These are phyloP conservation scores for Chrysanthemum makinoi DNA, from an alignment of 129 eudicot species.

Conservation along the genomic window DNA sequence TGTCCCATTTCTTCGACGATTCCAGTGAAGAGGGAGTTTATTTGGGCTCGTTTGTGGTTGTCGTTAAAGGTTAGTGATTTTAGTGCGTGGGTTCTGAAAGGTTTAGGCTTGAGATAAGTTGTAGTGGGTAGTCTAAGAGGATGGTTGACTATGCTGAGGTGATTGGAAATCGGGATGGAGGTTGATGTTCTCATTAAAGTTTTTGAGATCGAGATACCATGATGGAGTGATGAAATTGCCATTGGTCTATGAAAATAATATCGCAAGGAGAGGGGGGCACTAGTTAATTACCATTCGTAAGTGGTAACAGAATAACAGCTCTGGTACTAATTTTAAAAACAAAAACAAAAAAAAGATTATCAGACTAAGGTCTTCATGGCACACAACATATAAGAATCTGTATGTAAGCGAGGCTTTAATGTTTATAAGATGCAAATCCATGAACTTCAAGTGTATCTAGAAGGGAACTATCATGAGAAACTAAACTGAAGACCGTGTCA, in stretches of 20 bases:
- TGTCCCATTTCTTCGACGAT: slow-evolving; percentile 89
- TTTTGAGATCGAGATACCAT: slow-evolving; percentile 27
- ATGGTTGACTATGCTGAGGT: slow-evolving; percentile 16
- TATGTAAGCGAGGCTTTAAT: too few relatives aligned
- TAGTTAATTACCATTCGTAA: too few relatives aligned
- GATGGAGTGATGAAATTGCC: slow-evolving; percentile 23
- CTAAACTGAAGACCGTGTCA: too few relatives aligned
- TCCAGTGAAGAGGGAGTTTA: slow-evolving; percentile 72
- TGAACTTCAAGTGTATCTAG: too few relatives aligned
- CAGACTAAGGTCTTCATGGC: too few relatives aligned
- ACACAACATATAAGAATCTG: too few relatives aligned
- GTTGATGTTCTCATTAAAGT: slow-evolving; percentile 27
- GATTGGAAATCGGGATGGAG: slow-evolving; percentile 26
- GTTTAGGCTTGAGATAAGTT: slow-evolving; percentile 33
- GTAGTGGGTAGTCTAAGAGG: slow-evolving; percentile 21
- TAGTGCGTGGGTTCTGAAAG: slow-evolving; percentile 22
- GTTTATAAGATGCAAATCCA: too few relatives aligned
- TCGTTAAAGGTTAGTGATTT: slow-evolving; percentile 18
- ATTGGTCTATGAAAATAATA: background rate
- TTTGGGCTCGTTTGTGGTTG: slow-evolving; percentile 17
- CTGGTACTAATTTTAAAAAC: too few relatives aligned
- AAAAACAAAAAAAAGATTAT: too few relatives aligned
- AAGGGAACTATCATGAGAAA: too few relatives aligned
- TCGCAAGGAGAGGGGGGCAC: background rate
- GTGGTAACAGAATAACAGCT: too few relatives aligned